Conservation (phyloP, 1,284 basidiomycete species). For the Boletellus sp. region DNA sequence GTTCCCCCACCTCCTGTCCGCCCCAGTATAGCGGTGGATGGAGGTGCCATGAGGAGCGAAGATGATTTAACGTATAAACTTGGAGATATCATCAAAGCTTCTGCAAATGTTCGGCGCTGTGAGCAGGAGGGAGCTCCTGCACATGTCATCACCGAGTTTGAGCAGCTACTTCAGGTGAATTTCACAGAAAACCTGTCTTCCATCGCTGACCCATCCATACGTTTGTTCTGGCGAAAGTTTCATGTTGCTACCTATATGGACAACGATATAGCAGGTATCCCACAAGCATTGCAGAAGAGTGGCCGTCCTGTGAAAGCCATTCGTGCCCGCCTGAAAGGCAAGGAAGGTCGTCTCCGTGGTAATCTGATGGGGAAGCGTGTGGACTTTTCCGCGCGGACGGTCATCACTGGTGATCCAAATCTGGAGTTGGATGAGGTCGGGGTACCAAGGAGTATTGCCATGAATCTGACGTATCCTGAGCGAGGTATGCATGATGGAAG, state of each 20-base stretch:
- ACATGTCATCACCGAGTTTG: conserved; percentile 94
- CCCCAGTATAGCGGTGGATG: conserved; percentile 95
- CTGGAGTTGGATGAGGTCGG: conserved; percentile 96
- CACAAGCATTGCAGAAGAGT: conserved; percentile 96
- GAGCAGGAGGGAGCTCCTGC: conserved; percentile 97
- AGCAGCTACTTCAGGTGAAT: conserved; percentile 85
- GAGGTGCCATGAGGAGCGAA: conserved; percentile 93
- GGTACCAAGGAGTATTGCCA: conserved; percentile 94
- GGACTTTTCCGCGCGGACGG: conserved; percentile 98
- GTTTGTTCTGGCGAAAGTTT: conserved; percentile 50
- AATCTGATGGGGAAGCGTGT: conserved; percentile 99
- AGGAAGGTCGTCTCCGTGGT: conserved; percentile 96
- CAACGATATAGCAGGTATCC: conserved; percentile 98
- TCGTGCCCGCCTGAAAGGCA: conserved; percentile 96
- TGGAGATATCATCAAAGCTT: conserved; percentile 95
- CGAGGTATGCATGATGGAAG: conserved; percentile 56
- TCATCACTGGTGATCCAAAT: conserved; percentile 99
- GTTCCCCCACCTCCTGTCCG: conserved; percentile 98
- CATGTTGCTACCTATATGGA: conserved; percentile 99
- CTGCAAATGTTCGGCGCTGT: conserved; percentile 86
- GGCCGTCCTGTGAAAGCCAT: conserved; percentile 98
- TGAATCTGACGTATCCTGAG: conserved; percentile 97
- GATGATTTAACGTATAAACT: conserved; percentile 99
- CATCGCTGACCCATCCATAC: conserved; percentile 5
- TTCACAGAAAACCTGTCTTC: conserved; percentile 11